Evolutionary conservation across 305 asterid genomes (phyloP), one percentile per base, ranked within the genome.

Genomic region (Fraxinus velutina): DNA sequence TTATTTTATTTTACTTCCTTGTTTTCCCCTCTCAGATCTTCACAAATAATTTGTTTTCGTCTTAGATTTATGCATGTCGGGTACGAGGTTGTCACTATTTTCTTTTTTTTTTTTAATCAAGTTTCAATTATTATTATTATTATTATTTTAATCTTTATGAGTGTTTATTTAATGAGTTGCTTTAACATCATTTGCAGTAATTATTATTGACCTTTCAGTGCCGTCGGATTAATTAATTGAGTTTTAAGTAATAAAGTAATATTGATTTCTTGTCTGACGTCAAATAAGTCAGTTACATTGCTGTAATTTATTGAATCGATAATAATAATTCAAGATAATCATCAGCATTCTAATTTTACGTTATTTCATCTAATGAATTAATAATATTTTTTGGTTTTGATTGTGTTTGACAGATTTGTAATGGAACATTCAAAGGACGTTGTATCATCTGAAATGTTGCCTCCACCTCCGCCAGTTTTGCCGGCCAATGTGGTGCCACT

Each of bases 401-500:
- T 8, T 24, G n/a, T 64, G 33, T 64, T 24, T 9, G 34, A 64
- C 34, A 64, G 73, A 10, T 27, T 64, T 64, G 33, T 4, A 68
- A 84, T 81, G 87, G 75, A 39, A 0, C 66, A 76, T 72, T 21
- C 80, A 80, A 60, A 15, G 42, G 80, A 29, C 55, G 75, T 9
- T 30, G 78, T 17, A 6, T 17, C 39, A 75, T 12, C 79, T 39
- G 84, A 62, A 75, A 36, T 44, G 62, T 74, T 85, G 50, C 89
- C 87, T 6, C 87, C 89, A 10, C 89, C 92, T 13, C 91, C 91
- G n/a, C 88, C 89, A 2, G 74, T 27, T 47, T 0, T 84, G 8
- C 89, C 91, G n/a, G 68, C 86, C 6, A 87, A 81, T 68, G 37
- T 78, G 24, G 83, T 68, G 15, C 91, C 89, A 4, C 77, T 37